Evolutionary conservation across 1,284 basidiomycete species (phyloP), one percentile per base, ranked within the genome.

Genomic region (Leccinum ponderosum): DNA sequence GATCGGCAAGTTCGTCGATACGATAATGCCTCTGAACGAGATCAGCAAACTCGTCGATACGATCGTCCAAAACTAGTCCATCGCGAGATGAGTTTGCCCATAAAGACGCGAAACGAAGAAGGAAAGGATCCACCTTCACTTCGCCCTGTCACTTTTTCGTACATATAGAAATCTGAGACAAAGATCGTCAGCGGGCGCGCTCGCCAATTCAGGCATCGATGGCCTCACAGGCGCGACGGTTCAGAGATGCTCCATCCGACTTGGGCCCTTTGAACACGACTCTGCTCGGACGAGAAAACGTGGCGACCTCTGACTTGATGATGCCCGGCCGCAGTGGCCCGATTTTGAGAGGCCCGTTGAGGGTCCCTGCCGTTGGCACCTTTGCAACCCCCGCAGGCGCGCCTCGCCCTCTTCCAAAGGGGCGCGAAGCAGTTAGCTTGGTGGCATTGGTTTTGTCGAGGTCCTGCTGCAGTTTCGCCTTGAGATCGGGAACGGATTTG

Each of bases 151-250:
- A 91, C 81, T 76, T 93, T 94, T 74, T 97, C 94, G 71, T 92
- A 94, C 94, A 97, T 96, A 75, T 97, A 97, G 31, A 91, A 86
- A 78, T 95, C 91, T 94, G 64, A 33, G 20, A 4, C 8, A 31
- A 22, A 25, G 22, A 3, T 27, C 6, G 55, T 73, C 52, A 70
- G 56, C n/a, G 62, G 55, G 35, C 50, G 20, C 31, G 8, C 37
- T 15, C 51, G 50, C 8, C 29, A 35, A 50, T 58, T 15, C 14
- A 56, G 1, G 52, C 15, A 53, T 35, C 44, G 48, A 60, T 14
- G 39, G 6, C 70, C 87, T 80, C 72, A 91, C 87, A 90, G 55
- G 78, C 78, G 55, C 86, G 80, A 60, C 74, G 75, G 64, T 80
- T 81, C 59, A 69, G 76, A 4, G 80, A 77, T 6, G 73, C 69